Base-by-base conservation (phyloP, 2,329 filamentous ascomycete species). In the Nigrograna mackinnonii region DNA sequence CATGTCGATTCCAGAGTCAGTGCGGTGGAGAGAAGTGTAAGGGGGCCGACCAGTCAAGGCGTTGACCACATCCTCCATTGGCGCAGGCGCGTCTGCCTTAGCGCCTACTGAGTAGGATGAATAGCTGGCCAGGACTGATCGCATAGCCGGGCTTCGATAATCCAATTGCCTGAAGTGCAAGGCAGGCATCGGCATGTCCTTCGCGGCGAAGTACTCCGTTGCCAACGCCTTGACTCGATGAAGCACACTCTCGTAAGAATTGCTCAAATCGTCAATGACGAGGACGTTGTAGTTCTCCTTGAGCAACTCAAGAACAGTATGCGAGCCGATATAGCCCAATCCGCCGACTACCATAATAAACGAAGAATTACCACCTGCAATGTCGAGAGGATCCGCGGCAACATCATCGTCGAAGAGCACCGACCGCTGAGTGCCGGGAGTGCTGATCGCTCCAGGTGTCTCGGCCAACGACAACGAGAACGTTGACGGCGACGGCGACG, bases 271-370 rank as follows among this genome's bases (percentile, higher is more conserved):
- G 48, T 74, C 71, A 34, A 73, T 58, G 13, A 73, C 58, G 43
- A 81, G 69, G 22, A 81, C 77, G 48, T 77, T 79, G 61, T 78
- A 73, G 16, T 78, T 76, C 24, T 71, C 72, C 46, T 79, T 77
- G 45, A 81, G 68, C 22, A 82, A 64, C 53, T 80, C 77, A 1
- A 80, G 65, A 1, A 74, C 71, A 0, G 78, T 81, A 57, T 81
- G 78, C 2, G 77, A 80, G 20, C 79, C 79, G 40, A 81, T 80
- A 58, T 77, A 80, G 5, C 78, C 78, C 12, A 79, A 70, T 7
- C 78, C 78, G 16, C 78, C 78, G 26, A 78, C 74, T 20, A 81
- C 78, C 53, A 80, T 68, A 34, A 72, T 75, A 51, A 75, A 74
- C 22, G 67, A 60, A 36, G 73, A 62, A 20, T 47, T 47, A 16